Conservation (phyloP, 2,329 filamentous ascomycete species). For the Myriangium duriaei region DNA sequence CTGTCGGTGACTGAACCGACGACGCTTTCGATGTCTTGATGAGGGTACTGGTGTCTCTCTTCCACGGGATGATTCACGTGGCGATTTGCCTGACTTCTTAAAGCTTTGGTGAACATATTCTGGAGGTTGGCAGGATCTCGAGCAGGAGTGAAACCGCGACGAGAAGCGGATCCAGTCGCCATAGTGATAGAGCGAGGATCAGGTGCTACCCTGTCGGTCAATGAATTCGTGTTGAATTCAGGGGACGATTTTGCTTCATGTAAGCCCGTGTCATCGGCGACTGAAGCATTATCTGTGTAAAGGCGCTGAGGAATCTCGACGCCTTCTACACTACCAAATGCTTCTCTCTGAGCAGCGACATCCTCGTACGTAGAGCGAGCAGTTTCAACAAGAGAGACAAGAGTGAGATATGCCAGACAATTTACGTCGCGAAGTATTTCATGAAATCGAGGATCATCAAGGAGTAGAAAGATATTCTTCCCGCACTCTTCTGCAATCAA, state of each 20-base stretch:
- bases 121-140: not conserved
- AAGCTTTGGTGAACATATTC: not conserved
- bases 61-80: too few relatives aligned
- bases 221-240: too few relatives aligned
- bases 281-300: not conserved
- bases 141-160: too few relatives aligned
- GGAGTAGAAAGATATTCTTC: slow-evolving; percentile 6
- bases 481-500: slow-evolving; percentile 7
- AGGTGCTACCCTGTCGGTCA: too few relatives aligned
- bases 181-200: too few relatives aligned
- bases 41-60: not conserved
- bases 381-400: slow-evolving; percentile 2
- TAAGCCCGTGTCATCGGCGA: too few relatives aligned
- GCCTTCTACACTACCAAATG: too few relatives aligned
- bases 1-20: not conserved
- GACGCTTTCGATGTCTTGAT: not conserved
- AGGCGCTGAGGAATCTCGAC: too few relatives aligned
- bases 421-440: slow-evolving; percentile 2
- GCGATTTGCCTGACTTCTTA: not conserved
- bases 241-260: too few relatives aligned
- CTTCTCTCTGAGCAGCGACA: too few relatives aligned
- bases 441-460: slow-evolving; percentile 2
- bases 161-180: too few relatives aligned
- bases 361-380: too few relatives aligned
- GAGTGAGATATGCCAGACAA: slow-evolving; percentile 2